phyloP scores from a whole-genome alignment of 23 red algal genomes.

The Cyanidiococcus yangmingshanensis region DNA sequence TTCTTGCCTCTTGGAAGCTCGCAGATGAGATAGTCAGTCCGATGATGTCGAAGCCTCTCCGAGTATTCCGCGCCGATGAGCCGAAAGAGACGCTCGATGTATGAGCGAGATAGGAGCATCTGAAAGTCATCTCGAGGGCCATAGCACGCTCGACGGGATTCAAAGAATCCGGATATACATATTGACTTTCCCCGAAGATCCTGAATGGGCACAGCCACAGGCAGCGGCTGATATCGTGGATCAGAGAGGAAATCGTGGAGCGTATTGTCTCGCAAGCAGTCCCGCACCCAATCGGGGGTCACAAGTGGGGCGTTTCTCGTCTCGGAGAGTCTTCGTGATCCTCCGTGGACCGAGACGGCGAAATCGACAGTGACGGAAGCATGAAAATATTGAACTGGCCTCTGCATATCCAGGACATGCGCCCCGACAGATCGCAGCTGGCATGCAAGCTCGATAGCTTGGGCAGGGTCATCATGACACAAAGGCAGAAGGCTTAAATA shows the following conservation, averaged over 20 bases:
- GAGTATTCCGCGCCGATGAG: background rate
- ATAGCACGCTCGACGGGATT: background rate
- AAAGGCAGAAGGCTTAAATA: background rate
- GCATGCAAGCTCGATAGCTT: background rate
- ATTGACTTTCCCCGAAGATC: background rate
- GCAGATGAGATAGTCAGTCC: background rate
- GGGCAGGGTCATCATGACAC: background rate
- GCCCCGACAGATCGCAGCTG: background rate
- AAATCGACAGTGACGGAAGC: background rate
- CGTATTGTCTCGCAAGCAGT: background rate
- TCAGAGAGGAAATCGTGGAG: background rate
- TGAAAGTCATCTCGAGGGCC: background rate
- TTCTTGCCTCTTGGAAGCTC: background rate
- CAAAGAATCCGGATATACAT: background rate
- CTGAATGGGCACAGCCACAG: background rate
- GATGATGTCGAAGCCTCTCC: background rate
- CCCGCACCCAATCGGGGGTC: constrained; percentile 3
- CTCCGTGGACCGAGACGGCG: background rate
- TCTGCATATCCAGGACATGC: background rate
- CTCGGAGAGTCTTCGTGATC: background rate
- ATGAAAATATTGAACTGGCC: background rate
- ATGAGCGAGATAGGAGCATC: background rate
- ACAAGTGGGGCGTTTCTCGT: constrained; percentile 1
- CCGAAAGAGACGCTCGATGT: background rate
- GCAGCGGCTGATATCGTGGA: background rate